A percentile compares a stretch with the other conserved stretches of the same genome.
These are phyloP conservation scores for Dictyostelium intermedium DNA, from an alignment of 78 protist genomes.

Conservation along the genomic window DNA sequence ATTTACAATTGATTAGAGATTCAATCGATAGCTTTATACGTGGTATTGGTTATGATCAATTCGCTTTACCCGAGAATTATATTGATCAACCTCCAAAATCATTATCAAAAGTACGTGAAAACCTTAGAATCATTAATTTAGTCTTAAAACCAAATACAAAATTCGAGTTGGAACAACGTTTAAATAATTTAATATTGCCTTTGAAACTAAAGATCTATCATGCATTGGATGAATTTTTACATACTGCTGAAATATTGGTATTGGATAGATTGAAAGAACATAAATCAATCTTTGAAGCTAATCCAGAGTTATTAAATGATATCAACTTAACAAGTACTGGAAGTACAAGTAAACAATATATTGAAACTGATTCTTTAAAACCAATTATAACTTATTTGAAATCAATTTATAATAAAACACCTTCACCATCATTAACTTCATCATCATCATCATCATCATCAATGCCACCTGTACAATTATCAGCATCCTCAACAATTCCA, in stretches of 20 bases:
- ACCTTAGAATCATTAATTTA: conserved; percentile 50
- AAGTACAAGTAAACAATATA: neutral
- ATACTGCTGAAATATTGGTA: conserved; percentile 15
- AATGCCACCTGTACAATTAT: neutral
- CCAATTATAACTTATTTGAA: conserved; percentile 1
- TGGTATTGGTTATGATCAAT: conserved; percentile 7
- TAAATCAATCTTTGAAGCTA: neutral
- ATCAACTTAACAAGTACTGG: neutral
- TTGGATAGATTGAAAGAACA: neutral
- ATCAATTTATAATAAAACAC: conserved; percentile 21
- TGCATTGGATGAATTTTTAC: conserved; percentile 45
- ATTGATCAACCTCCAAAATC: conserved; percentile 48
- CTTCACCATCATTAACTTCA: neutral
- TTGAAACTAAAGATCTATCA: conserved; percentile 47
- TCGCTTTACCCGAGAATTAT: conserved; percentile 44
- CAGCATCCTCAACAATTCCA: neutral
- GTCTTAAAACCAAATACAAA: conserved; percentile 21
- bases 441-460: neutral
- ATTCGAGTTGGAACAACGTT: conserved; percentile 18
- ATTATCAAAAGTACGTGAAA: conserved; percentile 47
- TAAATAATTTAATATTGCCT: conserved; percentile 30
- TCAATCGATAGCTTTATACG: conserved; percentile 14
- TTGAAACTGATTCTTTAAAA: neutral
- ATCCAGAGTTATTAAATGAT: neutral
- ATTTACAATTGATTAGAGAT: conserved; percentile 22